A percentile compares a stretch with the other conserved stretches of the same genome.
phyloP scores from a whole-genome alignment of 1,284 basidiomycete species.

The Psilocybe mexicana region DNA sequence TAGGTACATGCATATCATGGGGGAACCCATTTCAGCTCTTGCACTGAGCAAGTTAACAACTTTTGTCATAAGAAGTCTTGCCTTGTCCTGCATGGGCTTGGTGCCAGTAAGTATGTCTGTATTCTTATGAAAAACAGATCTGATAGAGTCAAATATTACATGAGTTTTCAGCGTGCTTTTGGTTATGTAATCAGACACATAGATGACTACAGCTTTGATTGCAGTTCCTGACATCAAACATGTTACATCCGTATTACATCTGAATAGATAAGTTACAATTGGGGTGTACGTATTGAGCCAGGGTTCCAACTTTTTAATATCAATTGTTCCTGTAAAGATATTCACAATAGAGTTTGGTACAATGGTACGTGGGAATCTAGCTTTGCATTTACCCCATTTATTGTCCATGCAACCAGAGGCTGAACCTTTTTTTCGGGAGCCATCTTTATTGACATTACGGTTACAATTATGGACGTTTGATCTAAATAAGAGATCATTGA shows the following conservation, averaged over 20 bases:
- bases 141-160: conserved; percentile 19
- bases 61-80: conserved; percentile 6
- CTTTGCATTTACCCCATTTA: too few species aligned
- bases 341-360: background rate
- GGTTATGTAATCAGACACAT: conserved; percentile 28
- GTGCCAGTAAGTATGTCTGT: background rate
- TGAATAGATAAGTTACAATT: too few species aligned
- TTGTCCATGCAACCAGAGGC: background rate
- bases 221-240: too few species aligned
- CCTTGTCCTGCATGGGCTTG: background rate
- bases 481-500: conserved; percentile 6
- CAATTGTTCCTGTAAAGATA: too few species aligned
- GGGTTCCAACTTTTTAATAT: too few species aligned
- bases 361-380: background rate
- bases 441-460: background rate
- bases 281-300: too few species aligned
- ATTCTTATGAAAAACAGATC: background rate
- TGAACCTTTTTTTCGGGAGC: background rate
- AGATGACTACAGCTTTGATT: background rate
- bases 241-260: too few species aligned
- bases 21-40: conserved; percentile 22
- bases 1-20: conserved; percentile 24
- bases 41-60: conserved; percentile 20
- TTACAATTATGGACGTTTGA: conserved; percentile 23
- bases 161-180: conserved; percentile 23